Base-by-base conservation (phyloP, 768 basidiomycete genomes). In the Galerina marginata region DNA sequence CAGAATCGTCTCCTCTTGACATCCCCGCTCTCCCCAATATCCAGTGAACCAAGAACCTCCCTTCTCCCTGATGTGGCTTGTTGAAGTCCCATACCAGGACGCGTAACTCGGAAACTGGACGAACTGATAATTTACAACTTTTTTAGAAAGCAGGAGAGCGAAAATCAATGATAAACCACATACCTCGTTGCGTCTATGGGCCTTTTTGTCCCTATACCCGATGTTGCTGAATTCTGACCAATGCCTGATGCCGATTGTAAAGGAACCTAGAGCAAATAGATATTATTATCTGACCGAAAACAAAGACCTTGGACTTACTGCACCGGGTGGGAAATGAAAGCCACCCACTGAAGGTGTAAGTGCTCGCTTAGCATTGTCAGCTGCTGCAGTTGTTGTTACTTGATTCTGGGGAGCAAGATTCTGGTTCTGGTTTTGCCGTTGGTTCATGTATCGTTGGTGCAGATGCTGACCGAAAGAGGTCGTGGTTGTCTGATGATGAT, bases 301-400 rank as follows among this genome's bases (percentile, higher is more conserved):
- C 20, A 23, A 5, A 39, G 4, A 53, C 51, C 16, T 10, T 44
- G 14, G 12, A 71, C 77, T 7, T 63, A 84, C 85, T 72, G 77
- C 70, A 23, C 79, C 81, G 50, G 79, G 71, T 0, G 82, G 81
- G 56, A 81, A 80, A 65, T 83, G 76, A 64, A 82, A 86, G 2
- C 82, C 83, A 26, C 84, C 84, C 59, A 78, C 72, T 2, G 82
- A 76, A 23, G 77, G 77, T 40, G 74, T 72, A 15, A 67, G 37
- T 11, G 74, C 65, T 38, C 70, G 71, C 57, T 67, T 64, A 2
- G 39, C 48, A 10, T 45, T 58, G 44, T 56, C 52, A 23, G 58
- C 51, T 4, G 54, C 63, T 55, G 62, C 33, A 23, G 58, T 60
- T 71, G 57, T 68, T 68, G 55, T 67, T 66, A 29, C n/a, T 10